Conservation (phyloP, 176 grass and related monocot species). For the Microstegium vimineum region DNA sequence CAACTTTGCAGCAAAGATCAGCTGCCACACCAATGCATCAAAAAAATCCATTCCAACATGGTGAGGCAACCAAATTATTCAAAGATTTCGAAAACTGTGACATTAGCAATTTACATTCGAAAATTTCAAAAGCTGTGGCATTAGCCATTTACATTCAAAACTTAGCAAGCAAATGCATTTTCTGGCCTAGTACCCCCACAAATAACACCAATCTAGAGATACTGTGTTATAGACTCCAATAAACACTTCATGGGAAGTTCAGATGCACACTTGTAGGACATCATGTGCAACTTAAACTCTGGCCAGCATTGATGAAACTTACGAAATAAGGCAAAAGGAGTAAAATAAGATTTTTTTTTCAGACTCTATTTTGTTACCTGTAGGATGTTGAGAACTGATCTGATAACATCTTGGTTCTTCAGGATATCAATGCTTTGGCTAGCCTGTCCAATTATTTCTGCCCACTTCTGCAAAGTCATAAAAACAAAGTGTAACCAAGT, state of each 20-base stretch:
- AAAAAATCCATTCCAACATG: neutral
- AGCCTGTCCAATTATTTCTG: conserved; percentile 98
- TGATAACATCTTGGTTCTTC: conserved; percentile 97
- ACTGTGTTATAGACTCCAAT: neutral
- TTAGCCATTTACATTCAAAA: neutral
- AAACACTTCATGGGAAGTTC: neutral
- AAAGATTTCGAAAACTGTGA: too few relatives aligned
- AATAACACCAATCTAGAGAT: neutral
- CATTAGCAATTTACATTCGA: too few relatives aligned
- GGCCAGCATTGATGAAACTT: neutral
- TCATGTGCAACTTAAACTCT: conserved; percentile 3
- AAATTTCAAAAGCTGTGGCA: neutral
- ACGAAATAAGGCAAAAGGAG: neutral
- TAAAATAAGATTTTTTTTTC: neutral
- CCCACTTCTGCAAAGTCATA: conserved; percentile 84
- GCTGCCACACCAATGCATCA: neutral
- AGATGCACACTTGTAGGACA: neutral
- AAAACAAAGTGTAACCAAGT: neutral
- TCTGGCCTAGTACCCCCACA: neutral
- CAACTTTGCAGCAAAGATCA: neutral
- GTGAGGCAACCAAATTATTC: neutral
- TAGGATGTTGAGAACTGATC: conserved; percentile 97
- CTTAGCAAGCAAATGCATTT: neutral
- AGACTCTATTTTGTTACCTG: conserved; percentile 53
- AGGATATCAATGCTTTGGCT: conserved; percentile 92